Conservation (phyloP, 2,329 filamentous ascomycete species). For the Teratosphaeria pseudoeucalypti region DNA sequence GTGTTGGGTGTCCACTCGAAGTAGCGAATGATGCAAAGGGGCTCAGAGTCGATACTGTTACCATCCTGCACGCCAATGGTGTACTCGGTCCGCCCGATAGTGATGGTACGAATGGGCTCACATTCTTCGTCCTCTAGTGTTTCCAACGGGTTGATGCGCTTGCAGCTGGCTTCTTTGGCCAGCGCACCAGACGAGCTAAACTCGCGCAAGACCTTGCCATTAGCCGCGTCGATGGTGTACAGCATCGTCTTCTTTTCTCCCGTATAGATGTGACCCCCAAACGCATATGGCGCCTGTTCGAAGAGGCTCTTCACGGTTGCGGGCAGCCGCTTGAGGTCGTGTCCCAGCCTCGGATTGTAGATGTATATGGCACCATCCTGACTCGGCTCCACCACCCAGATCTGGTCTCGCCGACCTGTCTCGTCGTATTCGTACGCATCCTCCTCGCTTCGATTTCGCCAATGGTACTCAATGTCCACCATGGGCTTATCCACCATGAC, state of each 20-base stretch:
- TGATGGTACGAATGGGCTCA: conserved; percentile 67
- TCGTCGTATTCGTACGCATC: conserved; percentile 58
- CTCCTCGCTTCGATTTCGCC: conserved; percentile 51
- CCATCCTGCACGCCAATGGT: conserved; percentile 72
- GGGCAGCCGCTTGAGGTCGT: conserved; percentile 53
- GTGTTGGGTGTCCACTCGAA: conserved; percentile 93
- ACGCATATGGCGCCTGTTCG: conserved; percentile 65
- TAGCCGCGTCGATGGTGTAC: conserved; percentile 79
- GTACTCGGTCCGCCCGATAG: conserved; percentile 80
- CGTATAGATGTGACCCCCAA: conserved; percentile 66
- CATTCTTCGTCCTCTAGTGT: conserved; percentile 56
- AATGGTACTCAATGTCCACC: conserved; percentile 79
- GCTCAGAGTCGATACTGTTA: conserved; percentile 49
- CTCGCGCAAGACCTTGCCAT: conserved; percentile 69
- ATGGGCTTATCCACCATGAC: conserved; percentile 75
- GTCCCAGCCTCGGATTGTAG: conserved; percentile 58
- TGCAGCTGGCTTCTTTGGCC: conserved; percentile 64
- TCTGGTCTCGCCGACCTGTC: conserved; percentile 47
- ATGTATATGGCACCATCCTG: conserved; percentile 80
- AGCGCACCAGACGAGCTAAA: conserved; percentile 64
- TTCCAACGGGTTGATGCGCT: conserved; percentile 51
- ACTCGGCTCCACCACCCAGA: conserved; percentile 92
- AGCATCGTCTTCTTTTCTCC: conserved; percentile 85
- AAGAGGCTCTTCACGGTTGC: conserved; percentile 78
- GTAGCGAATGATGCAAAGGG: conserved; percentile 82